Evolutionary conservation across 768 basidiomycete species (phyloP).

Genomic region (Serendipita vermifera): DNA sequence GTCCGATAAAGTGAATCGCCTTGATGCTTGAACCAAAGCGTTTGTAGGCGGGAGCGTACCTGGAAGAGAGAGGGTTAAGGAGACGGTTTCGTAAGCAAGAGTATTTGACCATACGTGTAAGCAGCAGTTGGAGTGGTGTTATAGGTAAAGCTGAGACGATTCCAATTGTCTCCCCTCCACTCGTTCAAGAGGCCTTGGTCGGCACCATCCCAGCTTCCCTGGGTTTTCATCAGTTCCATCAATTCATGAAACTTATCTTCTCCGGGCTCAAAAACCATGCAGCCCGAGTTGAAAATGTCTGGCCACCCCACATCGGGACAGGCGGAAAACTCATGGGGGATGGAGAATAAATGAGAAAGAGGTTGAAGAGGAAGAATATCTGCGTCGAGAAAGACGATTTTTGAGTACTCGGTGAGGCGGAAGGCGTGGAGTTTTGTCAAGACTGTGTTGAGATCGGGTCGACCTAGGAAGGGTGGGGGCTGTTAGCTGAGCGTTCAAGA

Average conservation of each 20-base stretch:
- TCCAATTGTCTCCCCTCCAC: conserved; percentile 79
- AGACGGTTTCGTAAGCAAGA: conserved; percentile 8
- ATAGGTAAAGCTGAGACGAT: conserved; percentile 91
- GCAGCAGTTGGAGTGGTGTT: conserved; percentile 96
- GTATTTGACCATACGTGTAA: conserved; percentile 60
- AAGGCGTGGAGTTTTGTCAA: conserved; percentile 96
- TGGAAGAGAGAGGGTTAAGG: conserved; percentile 27
- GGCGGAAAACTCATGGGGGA: conserved; percentile 77
- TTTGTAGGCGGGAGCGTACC: conserved; percentile 93
- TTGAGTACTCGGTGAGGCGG: conserved; percentile 74
- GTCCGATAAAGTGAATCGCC: conserved; percentile 86
- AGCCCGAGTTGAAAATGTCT: conserved; percentile 97
- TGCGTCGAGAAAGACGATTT: conserved; percentile 84
- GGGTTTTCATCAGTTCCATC: conserved; percentile 51
- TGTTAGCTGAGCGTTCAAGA: conserved; percentile 13
- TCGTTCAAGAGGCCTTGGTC: conserved; percentile 97
- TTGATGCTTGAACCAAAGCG: conserved; percentile 81
- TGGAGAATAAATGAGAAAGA: conserved; percentile 80
- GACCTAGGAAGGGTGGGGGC: conserved; percentile 41
- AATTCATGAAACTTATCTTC: conserved; percentile 73
- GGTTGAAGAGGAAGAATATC: conserved; percentile 82
- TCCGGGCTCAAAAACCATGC: conserved; percentile 74
- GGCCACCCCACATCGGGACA: conserved; percentile 98
- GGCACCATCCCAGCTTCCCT: conserved; percentile 95
- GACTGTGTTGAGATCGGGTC: conserved; percentile 83